Evolutionary conservation across 148 eudicot genomes (phyloP).

Genomic region (Rhododendron vialii): DNA sequence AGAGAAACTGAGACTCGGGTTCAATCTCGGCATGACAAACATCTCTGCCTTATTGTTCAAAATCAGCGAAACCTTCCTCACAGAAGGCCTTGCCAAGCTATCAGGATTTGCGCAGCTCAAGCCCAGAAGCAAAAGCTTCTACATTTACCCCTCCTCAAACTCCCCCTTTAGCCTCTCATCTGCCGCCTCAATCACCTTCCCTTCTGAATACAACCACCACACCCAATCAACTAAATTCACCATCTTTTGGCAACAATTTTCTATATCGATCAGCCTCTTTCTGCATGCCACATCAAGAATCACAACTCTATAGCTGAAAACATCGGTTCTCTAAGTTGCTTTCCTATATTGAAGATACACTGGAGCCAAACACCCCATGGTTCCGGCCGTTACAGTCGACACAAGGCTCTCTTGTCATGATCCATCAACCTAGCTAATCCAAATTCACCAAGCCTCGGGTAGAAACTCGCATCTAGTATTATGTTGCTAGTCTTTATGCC

Average conservation of each 20-base stretch:
- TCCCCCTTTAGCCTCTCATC: too few relatives aligned
- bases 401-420: too few relatives aligned
- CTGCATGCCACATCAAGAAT: not conserved
- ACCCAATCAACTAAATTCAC: slow-evolving; percentile 82
- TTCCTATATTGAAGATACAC: too few relatives aligned
- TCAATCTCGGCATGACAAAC: slow-evolving; percentile 41
- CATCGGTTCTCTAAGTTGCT: too few relatives aligned
- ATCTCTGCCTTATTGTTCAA: slow-evolving; percentile 51
- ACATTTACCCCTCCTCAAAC: too few relatives aligned
- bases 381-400: too few relatives aligned
- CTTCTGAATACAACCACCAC: slow-evolving; percentile 52
- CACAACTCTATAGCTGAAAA: too few relatives aligned
- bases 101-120: too few relatives aligned
- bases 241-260: slow-evolving; percentile 32
- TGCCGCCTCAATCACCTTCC: too few relatives aligned
- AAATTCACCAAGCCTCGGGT: slow-evolving; percentile 68
- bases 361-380: too few relatives aligned
- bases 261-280: slow-evolving; percentile 65
- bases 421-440: slow-evolving; percentile 73
- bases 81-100: slow-evolving; percentile 39
- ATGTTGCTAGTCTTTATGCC: slow-evolving; percentile 70
- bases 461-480: slow-evolving; percentile 59
- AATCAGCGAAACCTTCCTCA: slow-evolving; percentile 69
- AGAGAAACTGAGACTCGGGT: slow-evolving; percentile 59
- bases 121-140: too few relatives aligned